A percentile compares a stretch with the other conserved stretches of the same genome.
Evolutionary conservation across 2,329 filamentous ascomycete species (phyloP).

Genomic region (Erysiphe pulchra): DNA sequence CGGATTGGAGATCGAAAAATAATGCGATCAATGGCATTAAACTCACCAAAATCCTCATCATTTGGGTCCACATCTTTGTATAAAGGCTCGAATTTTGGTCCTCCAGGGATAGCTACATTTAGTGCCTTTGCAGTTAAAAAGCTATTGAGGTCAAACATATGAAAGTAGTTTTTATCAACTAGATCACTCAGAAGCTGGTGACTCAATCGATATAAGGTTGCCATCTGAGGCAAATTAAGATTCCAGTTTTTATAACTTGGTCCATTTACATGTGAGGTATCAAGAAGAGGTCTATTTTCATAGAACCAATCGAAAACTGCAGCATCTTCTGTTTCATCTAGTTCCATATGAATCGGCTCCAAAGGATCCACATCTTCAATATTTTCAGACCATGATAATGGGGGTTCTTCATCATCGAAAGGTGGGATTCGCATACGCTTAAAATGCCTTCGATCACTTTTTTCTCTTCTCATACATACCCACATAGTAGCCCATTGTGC

Average conservation of each 20-base stretch:
- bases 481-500: constrained; percentile 99
- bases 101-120: constrained; percentile 93
- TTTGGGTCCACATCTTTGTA: constrained; percentile 99
- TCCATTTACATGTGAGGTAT: constrained; percentile 84
- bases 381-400: constrained; percentile 93
- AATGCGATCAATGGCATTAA: constrained; percentile 97
- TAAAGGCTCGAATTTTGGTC: constrained; percentile 81
- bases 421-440: constrained; percentile 98
- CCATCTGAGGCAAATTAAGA: constrained; percentile 80
- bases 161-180: constrained; percentile 90
- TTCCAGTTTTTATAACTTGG: constrained; percentile 97
- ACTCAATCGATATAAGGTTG: constrained; percentile 75
- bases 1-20: constrained; percentile 90
- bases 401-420: constrained; percentile 95
- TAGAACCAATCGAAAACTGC: constrained; percentile 96
- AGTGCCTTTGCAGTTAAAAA: constrained; percentile 91
- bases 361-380: constrained; percentile 94
- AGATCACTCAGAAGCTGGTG: constrained; percentile 76
- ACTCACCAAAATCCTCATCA: constrained; percentile 96
- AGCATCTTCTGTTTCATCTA: constrained; percentile 78
- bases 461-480: constrained; percentile 93
- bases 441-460: constrained; percentile 85
- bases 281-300: constrained; percentile 69
- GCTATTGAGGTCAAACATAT: constrained; percentile 87
- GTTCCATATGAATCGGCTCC: constrained; percentile 95